Evolutionary conservation across 164 flowering plant genomes (phyloP), one percentile per base, ranked within the genome.

Genomic region (Litsea cubeba): DNA sequence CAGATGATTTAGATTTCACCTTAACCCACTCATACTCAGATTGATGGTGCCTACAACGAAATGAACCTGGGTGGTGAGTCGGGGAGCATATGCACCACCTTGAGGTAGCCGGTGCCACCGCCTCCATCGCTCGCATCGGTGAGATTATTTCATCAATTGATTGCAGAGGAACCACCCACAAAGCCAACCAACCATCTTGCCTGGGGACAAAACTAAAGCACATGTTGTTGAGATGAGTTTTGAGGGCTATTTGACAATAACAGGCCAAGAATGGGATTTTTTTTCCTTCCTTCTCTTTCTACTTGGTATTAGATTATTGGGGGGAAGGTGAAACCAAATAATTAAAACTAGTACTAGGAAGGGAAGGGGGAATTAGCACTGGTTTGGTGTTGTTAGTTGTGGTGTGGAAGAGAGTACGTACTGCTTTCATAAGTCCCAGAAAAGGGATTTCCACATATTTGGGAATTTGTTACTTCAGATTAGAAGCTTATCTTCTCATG

Each of bases 11-110:
- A 11, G 54, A 20, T 18, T 50, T 26, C 15, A n/a, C 62, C 7
- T 23, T 49, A 60, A 15, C 54, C 74, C 74, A 72, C 65, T 58
- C 26, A 25, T 72, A 72, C 23, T 26, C 50, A 2, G 69, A 22
- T 10, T 46, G 68, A 49, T 73, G 75, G 25, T 30, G 67, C 57
- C 75, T 40, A 69, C 75, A 73, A 22, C 75, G 75, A 69, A 73
- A 73, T 3, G 75, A 73, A 23, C 75, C 75, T 1, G 70, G 75
- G 49, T 73, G 75, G 20, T 6, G 11, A 26, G 75, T 73, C 32
- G 63, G 75, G 12, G 70, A 63, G n/a, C 75, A 73, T 12, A 63
- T 65, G 68, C 75, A 73, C 28, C 20, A 40, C 51, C 30, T 22
- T 18, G 65, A 40, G 46, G 46, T 49, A 25, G 23, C 49, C 28